Base-by-base conservation (phyloP, 306 rosid genomes). In the Cucumis sativus region DNA sequence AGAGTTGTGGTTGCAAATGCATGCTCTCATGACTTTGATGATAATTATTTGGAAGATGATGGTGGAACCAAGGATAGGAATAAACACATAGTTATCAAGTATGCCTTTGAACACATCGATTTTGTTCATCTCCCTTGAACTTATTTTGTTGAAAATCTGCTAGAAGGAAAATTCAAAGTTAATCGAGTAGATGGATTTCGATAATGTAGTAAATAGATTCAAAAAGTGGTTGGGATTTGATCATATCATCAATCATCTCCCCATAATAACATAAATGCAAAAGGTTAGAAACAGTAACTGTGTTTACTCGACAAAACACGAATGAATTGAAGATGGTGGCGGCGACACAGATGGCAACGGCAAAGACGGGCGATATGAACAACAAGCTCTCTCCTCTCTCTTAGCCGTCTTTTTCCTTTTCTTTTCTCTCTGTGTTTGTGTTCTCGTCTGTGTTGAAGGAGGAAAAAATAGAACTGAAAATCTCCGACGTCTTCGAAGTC, bases 51-150 rank as follows among this genome's bases (percentile, higher is more conserved):
- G 99, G 77, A 89, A 95, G 75, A 92, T 2, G 39, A 87, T 71
- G 47, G 97, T 95, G 83, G 84, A 58, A 57, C 87, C 18, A 78
- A 95, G 78, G 7, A 95, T 97, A 18, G 37, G 79, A 60, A 88
- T 91, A 55, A 95, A 95, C 13, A 95, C 99, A 71, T 92, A 70
- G 51, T 90, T 95, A 59, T 88, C 80, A 69, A 95, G 78, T 63
- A 95, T 92, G 67, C 97, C 99, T 84, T 82, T 89, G 59, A 95
- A 85, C 45, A 95, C 97, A 69, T 92, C 57, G 77, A 89, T 79
- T 62, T 95, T 76, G 82, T 95, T 97, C 97, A 92, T 92, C 78
- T 95, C 97, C n/a, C 99, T 96, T 2, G 99, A 95, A 88, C 89
- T 95, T 84, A 95, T 80, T 85, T 92, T 97, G 35, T 95, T 95